Conservation (phyloP, 2,329 filamentous ascomycete species). For the Rhytidhysteron rufulum region DNA sequence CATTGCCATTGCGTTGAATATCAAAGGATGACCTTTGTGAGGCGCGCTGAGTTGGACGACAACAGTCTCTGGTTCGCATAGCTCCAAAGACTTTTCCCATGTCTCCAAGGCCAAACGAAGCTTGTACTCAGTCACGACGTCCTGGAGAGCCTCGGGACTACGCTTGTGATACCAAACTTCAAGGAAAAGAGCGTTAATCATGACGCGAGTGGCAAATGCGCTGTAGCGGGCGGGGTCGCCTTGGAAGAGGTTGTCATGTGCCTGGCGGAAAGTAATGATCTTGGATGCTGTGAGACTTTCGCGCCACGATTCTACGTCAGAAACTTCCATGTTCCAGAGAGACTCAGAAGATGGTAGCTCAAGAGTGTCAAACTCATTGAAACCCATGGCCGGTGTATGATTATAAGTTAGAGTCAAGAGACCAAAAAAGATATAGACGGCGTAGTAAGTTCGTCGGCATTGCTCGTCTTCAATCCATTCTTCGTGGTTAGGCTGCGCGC, state of each 20-base stretch:
- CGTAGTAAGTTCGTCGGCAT: constrained; percentile 93
- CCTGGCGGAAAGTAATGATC: constrained; percentile 83
- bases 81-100: constrained; percentile 95
- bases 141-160: constrained; percentile 93
- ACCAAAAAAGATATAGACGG: constrained; percentile 98
- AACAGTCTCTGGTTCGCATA: constrained; percentile 87
- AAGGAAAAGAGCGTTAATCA: constrained; percentile 98
- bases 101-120: constrained; percentile 91
- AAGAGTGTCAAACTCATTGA: constrained; percentile 94
- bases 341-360: constrained; percentile 91
- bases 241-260: constrained; percentile 93
- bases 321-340: constrained; percentile 81
- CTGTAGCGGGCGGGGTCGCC: constrained; percentile 89
- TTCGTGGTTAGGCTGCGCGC: constrained; percentile 68
- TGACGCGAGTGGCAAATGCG: constrained; percentile 92
- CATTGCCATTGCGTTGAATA: constrained; percentile 97
- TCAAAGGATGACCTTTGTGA: constrained; percentile 90
- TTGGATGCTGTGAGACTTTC: constrained; percentile 70
- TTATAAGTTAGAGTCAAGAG: constrained; percentile 94
- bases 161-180: constrained; percentile 99
- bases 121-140: constrained; percentile 98
- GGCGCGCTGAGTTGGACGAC: constrained; percentile 87
- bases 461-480: constrained; percentile 98
- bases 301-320: constrained; percentile 78
- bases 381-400: constrained; percentile 94